A percentile compares a stretch with the other conserved stretches of the same genome.
phyloP scores from a whole-genome alignment of 106 monocot genomes.

The Dendrobium catenatum region DNA sequence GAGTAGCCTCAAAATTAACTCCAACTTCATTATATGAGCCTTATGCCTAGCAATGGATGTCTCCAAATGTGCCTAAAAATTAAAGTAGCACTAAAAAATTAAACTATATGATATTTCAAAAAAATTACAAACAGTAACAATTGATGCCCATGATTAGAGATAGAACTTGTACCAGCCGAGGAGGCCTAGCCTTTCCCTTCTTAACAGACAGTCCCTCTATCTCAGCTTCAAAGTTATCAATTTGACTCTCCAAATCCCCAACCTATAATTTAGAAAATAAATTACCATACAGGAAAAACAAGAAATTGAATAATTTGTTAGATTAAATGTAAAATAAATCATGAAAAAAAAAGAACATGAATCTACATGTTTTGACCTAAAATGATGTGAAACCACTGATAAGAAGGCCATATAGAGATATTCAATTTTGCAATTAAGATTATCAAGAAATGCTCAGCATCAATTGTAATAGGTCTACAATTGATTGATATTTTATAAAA shows the following conservation, averaged over 20 bases:
- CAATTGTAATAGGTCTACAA: not conserved
- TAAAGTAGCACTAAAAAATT: conserved; percentile 1
- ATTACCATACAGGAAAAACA: not conserved
- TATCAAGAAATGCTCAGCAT: not conserved
- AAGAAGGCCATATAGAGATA: not conserved
- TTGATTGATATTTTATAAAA: not conserved
- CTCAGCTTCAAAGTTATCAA: conserved; percentile 95
- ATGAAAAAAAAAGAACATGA: not conserved
- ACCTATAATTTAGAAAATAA: conserved; percentile 36
- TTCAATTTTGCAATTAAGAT: not conserved
- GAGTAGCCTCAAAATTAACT: conserved; percentile 85
- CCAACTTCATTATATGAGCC: conserved; percentile 94
- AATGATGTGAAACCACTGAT: not conserved
- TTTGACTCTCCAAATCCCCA: conserved; percentile 81
- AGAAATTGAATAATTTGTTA: not conserved
- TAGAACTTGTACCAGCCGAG: conserved; percentile 60
- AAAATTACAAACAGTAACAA: not conserved
- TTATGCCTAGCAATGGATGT: conserved; percentile 85
- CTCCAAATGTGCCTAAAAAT: conserved; percentile 74
- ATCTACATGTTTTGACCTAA: not conserved
- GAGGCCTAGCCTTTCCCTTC: conserved; percentile 88
- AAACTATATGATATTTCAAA: conserved; percentile 6
- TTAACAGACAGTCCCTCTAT: conserved; percentile 87
- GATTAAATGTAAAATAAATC: not conserved
- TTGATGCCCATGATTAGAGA: not conserved